Evolutionary conservation across 2,329 filamentous ascomycete species (phyloP).

Genomic region (Calycina herbarum): DNA sequence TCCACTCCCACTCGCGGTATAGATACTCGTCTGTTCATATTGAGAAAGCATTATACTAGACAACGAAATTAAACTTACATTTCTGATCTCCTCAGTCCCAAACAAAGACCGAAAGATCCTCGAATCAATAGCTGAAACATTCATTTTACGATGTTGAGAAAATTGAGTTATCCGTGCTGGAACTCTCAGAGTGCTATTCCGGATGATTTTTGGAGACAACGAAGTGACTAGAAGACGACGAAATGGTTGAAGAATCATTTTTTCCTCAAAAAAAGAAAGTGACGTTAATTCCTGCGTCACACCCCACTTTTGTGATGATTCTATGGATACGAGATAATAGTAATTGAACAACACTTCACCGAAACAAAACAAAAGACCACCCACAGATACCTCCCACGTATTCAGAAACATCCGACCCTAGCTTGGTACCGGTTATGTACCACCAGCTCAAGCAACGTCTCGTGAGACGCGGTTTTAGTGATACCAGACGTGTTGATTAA

Average conservation of each 20-base stretch:
- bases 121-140: conserved; percentile 45
- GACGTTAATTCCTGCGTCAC: background rate
- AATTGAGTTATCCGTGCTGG: background rate
- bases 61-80: conserved; percentile 25
- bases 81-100: conserved; percentile 51
- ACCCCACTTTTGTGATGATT: background rate
- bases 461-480: conserved; percentile 1
- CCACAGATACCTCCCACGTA: background rate
- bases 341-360: too few species aligned
- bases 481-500: background rate
- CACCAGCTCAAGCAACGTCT: background rate
- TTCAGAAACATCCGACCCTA: background rate
- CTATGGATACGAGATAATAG: background rate
- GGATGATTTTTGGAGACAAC: background rate
- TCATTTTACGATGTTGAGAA: conserved; percentile 15
- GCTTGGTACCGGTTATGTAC: background rate
- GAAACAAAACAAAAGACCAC: background rate
- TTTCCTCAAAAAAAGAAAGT: background rate
- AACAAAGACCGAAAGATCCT: conserved; percentile 52
- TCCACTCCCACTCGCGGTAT: background rate
- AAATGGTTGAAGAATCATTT: background rate
- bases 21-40: background rate
- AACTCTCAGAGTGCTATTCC: background rate
- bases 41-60: background rate
- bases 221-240: background rate